Base-by-base conservation (phyloP, 2,329 filamentous ascomycete genomes). In the Xylaria sp. region DNA sequence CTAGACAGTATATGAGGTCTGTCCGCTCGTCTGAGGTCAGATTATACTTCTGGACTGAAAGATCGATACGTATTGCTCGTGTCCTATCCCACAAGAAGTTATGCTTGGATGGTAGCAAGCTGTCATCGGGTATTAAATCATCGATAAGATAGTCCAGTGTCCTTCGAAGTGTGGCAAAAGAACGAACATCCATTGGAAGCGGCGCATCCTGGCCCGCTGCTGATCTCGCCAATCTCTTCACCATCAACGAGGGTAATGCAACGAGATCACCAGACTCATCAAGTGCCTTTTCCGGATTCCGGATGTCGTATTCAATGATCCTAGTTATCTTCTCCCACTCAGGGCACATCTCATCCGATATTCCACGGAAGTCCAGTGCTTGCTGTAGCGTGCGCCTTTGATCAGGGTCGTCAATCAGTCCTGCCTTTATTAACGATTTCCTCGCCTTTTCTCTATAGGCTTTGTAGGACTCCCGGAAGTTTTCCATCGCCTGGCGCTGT, bases 81-180 rank as follows among this genome's bases (percentile, higher is more conserved):
- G 88, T 89, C 45, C 88, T 81, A 71, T 91, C 88, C 87, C 88
- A 90, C 1, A 90, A 78, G 61, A 89, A 91, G 59, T 83, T 84
- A 69, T 90, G 88, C 45, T 85, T 77, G 4, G 75, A 69, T 0
- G 84, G 80, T 6, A 90, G 78, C 51, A 85, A 80, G 62, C 80
- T 81, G 49, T 89, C 84, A 4, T 81, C 76, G 42, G 78, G 79
- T 46, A 90, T 76, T 2, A 91, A 76, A 53, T 84, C 79, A 68
- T 88, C 81, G 49, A 90, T 79, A 3, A 91, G 78, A 67, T 91
- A 90, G 71, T 89, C 83, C 6, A 89, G 78, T 0, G 87, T 88
- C 61, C 81, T 80, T 67, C 83, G 82, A 35, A 91, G 79, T 4
- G 86, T 81, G 11, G 81, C 75, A 7, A 87, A 81, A 2, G 87